Conservation (phyloP, 495 filamentous ascomycete genomes). For the Daldinia loculata region DNA sequence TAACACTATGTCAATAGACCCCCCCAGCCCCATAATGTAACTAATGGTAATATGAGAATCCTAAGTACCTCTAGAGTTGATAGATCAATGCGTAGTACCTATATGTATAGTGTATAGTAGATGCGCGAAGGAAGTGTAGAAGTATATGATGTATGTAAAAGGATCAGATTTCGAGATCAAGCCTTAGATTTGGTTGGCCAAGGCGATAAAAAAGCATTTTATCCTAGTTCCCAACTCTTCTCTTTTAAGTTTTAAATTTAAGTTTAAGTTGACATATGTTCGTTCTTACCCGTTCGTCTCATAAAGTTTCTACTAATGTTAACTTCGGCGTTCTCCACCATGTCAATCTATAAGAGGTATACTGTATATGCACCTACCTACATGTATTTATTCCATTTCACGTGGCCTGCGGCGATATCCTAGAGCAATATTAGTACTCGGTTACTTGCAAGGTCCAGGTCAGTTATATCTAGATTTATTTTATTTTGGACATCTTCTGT, state of each 20-base stretch:
- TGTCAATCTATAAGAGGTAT: neutral
- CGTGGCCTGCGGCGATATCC: neutral
- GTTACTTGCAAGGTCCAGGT: neutral
- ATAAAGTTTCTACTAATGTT: neutral
- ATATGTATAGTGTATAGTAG: too few species aligned
- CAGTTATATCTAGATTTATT: neutral
- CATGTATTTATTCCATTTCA: neutral
- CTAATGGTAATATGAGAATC: neutral
- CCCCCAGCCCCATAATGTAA: too few species aligned
- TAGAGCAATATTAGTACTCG: neutral
- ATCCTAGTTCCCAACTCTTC: too few species aligned
- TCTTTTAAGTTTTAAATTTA: too few species aligned
- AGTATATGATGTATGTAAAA: too few species aligned
- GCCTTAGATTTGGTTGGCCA: neutral
- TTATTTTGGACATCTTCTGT: neutral
- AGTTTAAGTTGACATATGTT: neutral
- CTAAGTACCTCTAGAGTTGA: too few species aligned
- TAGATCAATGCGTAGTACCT: too few species aligned
- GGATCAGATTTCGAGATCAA: too few species aligned
- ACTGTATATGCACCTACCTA: neutral
- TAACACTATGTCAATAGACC: too few species aligned
- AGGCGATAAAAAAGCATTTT: too few species aligned
- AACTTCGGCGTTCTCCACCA: conserved; percentile 1
- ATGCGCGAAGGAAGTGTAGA: too few species aligned
- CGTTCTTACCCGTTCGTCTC: neutral